Evolutionary conservation across 2,329 filamentous ascomycete genomes (phyloP).

Genomic region (Microdochium bolleyi): DNA sequence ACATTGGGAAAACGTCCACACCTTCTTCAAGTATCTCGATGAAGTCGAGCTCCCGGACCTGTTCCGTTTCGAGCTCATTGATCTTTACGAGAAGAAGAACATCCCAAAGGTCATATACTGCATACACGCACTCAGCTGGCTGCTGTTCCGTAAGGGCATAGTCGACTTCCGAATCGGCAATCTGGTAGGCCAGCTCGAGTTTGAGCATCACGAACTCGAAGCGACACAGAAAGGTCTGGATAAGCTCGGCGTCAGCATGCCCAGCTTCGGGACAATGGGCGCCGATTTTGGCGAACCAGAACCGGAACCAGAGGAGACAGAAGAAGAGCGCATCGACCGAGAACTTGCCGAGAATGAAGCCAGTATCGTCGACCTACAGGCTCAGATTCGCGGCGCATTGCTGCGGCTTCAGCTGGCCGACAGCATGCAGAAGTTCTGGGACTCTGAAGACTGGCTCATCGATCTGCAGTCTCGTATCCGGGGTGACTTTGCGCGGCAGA

Average conservation of each 20-base stretch:
- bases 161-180: conserved; percentile 96
- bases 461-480: conserved; percentile 82
- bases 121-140: conserved; percentile 93
- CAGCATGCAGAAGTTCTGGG: conserved; percentile 86
- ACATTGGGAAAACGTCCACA: conserved; percentile 95
- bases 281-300: conserved; percentile 82
- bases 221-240: conserved; percentile 95
- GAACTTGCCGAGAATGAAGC: conserved; percentile 72
- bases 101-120: conserved; percentile 99
- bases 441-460: conserved; percentile 67
- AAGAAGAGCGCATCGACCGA: conserved; percentile 79
- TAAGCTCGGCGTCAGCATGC: conserved; percentile 91
- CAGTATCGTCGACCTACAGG: conserved; percentile 71
- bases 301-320: conserved; percentile 75
- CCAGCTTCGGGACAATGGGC: conserved; percentile 95
- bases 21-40: conserved; percentile 90
- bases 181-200: conserved; percentile 89
- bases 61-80: conserved; percentile 94
- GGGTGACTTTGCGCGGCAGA: conserved; percentile 79
- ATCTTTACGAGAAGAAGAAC: conserved; percentile 99
- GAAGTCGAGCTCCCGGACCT: conserved; percentile 89
- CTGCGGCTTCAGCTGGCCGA: conserved; percentile 69
- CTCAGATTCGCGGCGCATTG: conserved; percentile 76
- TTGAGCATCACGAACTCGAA: conserved; percentile 95
- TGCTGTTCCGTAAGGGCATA: conserved; percentile 91